These are phyloP conservation scores for Coemansia sp. DNA, from an alignment of 192 early-diverging fungal species.

Conservation along the genomic window DNA sequence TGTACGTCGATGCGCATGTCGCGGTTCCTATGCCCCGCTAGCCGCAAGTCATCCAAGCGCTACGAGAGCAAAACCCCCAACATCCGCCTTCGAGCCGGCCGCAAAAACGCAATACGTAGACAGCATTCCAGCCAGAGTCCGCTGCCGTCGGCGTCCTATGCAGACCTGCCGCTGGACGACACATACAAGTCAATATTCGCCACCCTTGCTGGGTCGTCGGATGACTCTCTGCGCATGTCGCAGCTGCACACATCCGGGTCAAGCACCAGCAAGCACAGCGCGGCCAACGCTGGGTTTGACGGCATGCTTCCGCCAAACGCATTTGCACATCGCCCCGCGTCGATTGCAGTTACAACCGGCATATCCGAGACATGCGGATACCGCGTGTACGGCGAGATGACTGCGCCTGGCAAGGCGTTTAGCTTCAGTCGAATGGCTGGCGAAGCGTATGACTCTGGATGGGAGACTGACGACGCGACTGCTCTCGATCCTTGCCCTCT, in stretches of 20 bases:
- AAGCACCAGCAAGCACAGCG: neutral
- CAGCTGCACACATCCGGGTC: constrained; percentile 2
- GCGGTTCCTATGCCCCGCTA: constrained; percentile 49
- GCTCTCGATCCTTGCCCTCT: neutral
- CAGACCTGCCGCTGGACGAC: neutral
- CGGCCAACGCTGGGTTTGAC: constrained; percentile 44
- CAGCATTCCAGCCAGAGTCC: constrained; percentile 10
- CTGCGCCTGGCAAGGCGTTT: neutral
- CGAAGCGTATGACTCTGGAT: constrained; percentile 39
- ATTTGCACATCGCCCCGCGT: constrained; percentile 19
- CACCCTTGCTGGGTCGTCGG: constrained; percentile 38
- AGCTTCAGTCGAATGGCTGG: neutral
- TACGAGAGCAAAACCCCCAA: constrained; percentile 53
- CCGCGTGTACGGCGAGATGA: neutral
- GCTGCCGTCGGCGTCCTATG: constrained; percentile 8
- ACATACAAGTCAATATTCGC: neutral
- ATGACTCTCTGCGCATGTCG: constrained; percentile 30
- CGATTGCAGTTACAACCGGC: constrained; percentile 37
- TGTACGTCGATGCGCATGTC: constrained; percentile 57
- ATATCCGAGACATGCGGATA: constrained; percentile 2
- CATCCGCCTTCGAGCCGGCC: constrained; percentile 36
- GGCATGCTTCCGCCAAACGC: constrained; percentile 18
- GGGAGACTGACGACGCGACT: constrained; percentile 51
- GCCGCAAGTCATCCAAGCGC: constrained; percentile 55
- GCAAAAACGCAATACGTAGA: constrained; percentile 25